A percentile compares a stretch with the other conserved stretches of the same genome.
Evolutionary conservation across 495 filamentous ascomycete species (phyloP).

Genomic region (Aspergillus biplanus): DNA sequence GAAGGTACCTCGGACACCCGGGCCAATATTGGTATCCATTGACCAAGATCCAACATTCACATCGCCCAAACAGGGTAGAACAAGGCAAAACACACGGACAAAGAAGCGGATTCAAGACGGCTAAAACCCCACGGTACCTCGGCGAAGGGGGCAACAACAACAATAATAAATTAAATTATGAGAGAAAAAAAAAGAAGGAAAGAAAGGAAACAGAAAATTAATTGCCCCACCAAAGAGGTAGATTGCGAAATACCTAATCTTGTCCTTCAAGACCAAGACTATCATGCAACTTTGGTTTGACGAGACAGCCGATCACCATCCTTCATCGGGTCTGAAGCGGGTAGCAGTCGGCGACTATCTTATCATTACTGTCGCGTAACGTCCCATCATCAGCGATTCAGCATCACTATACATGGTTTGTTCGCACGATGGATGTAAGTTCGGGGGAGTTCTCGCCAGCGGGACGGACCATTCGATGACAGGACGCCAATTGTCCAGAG

Average conservation of each 20-base stretch:
- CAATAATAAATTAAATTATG: neutral
- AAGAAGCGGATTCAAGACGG: neutral
- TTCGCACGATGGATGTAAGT: neutral
- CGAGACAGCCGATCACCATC: neutral
- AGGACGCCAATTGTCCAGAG: conserved; percentile 4
- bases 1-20: neutral
- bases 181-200: too few relatives aligned
- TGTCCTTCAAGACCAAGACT: neutral
- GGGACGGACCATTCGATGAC: conserved; percentile 21
- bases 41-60: neutral
- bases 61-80: too few relatives aligned
- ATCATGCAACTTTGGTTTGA: neutral
- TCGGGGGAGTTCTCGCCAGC: conserved; percentile 7
- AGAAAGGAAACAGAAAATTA: neutral
- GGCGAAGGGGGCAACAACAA: neutral
- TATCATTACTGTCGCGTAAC: neutral
- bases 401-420: neutral
- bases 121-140: conserved; percentile 1
- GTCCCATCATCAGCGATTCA: neutral
- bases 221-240: neutral
- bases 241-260: neutral
- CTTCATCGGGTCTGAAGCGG: neutral
- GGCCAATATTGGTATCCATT: neutral
- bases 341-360: neutral
- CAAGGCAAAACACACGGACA: neutral